Percentiles rank a stretch among this genome's conserved stretches.
These are phyloP conservation scores for Torulaspora globosa DNA, from an alignment of 1,139 yeast species.

Conservation along the genomic window DNA sequence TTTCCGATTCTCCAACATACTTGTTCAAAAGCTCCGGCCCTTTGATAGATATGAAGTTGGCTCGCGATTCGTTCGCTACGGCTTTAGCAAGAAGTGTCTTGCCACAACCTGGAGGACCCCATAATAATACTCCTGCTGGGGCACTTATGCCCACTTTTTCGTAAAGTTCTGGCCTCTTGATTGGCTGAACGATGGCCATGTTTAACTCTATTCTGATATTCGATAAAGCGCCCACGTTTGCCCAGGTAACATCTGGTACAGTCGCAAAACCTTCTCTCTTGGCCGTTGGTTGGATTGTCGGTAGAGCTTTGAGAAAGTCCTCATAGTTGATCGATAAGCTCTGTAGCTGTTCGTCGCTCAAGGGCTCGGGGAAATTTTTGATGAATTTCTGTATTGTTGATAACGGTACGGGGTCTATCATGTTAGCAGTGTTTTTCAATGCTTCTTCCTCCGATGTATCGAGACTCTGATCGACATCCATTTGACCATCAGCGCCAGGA, in stretches of 20 bases:
- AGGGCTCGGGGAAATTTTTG: conserved; percentile 69
- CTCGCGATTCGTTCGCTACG: conserved; percentile 94
- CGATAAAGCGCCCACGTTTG: conserved; percentile 84
- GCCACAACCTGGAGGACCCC: conserved; percentile 99
- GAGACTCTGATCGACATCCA: conserved; percentile 44
- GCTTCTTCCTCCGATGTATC: conserved; percentile 14
- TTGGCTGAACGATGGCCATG: conserved; percentile 97
- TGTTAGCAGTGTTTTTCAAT: conserved; percentile 34
- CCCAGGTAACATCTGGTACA: conserved; percentile 96
- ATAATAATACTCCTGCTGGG: conserved; percentile 92
- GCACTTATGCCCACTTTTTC: conserved; percentile 91
- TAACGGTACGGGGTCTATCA: conserved; percentile 38
- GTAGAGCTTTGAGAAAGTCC: conserved; percentile 81
- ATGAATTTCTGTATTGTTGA: conserved; percentile 74
- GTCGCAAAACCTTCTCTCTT: conserved; percentile 99
- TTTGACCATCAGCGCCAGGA: conserved; percentile 12
- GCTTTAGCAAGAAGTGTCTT: conserved; percentile 94
- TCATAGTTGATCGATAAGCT: conserved; percentile 70
- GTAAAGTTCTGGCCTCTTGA: conserved; percentile 85
- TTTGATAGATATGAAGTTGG: conserved; percentile 89
- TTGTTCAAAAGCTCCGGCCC: conserved; percentile 94
- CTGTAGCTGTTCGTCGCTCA: conserved; percentile 67
- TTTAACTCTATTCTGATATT: conserved; percentile 83
- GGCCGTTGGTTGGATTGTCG: conserved; percentile 94
- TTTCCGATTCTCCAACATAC: conserved; percentile 94